These are phyloP conservation scores for Austroboletus rostrupii DNA, from an alignment of 1,284 basidiomycete species.

Conservation along the genomic window DNA sequence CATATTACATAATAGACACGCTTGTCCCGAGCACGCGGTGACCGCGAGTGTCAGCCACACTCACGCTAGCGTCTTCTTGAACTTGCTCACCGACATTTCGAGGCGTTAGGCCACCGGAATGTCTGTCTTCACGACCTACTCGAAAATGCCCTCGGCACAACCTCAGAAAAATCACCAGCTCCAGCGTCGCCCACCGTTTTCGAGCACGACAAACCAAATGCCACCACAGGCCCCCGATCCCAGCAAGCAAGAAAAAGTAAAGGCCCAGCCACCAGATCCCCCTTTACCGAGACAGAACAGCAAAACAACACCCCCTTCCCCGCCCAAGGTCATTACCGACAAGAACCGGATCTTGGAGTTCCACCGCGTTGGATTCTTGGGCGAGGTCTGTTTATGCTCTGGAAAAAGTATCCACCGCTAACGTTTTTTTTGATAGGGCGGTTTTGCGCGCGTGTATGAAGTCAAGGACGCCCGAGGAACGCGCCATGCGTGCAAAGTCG, in stretches of 20 bases:
- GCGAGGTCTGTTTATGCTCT: constrained; percentile 56
- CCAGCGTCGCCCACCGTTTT: constrained; percentile 27
- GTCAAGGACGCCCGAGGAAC: constrained; percentile 66
- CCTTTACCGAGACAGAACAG: constrained; percentile 75
- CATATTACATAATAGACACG: constrained; percentile 29
- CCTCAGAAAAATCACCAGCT: constrained; percentile 8
- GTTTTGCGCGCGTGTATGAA: constrained; percentile 89
- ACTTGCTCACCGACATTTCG: constrained; percentile 19
- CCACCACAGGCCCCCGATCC: constrained; percentile 15
- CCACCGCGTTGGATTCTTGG: constrained; percentile 74
- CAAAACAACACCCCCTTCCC: constrained; percentile 78
- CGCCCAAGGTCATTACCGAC: constrained; percentile 76
- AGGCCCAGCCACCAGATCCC: constrained; percentile 37
- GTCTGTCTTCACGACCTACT: constrained; percentile 20
- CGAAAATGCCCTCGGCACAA: constrained; percentile 15
- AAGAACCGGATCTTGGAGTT: constrained; percentile 55
- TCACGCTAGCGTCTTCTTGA: neutral
- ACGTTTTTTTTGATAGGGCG: constrained; percentile 52
- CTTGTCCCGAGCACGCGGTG: constrained; percentile 13
- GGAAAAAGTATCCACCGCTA: neutral
- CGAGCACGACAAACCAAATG: constrained; percentile 27
- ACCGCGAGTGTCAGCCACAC: constrained; percentile 20
- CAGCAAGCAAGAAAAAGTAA: constrained; percentile 30
- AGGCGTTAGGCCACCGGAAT: constrained; percentile 35
- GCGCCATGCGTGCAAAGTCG: constrained; percentile 83